phyloP scores from a whole-genome alignment of 805 yeast species.

The Pichia thaimueangensis region DNA sequence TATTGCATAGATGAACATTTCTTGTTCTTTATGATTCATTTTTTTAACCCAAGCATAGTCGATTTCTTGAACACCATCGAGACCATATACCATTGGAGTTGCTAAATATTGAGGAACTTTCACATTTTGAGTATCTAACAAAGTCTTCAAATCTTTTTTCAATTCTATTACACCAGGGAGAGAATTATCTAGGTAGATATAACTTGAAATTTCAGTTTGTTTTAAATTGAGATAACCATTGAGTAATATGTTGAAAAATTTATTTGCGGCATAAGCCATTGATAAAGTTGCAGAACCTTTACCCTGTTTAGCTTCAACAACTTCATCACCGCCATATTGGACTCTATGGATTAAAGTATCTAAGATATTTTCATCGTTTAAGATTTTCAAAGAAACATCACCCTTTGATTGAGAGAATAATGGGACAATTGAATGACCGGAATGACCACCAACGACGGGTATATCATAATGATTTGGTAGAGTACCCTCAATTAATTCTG shows the following conservation, averaged over 20 bases:
- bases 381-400: slow-evolving; percentile 23
- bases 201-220: slow-evolving; percentile 59
- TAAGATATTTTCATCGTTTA: slow-evolving; percentile 31
- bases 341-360: slow-evolving; percentile 73
- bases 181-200: slow-evolving; percentile 45
- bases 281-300: slow-evolving; percentile 91
- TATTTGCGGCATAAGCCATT: slow-evolving; percentile 89
- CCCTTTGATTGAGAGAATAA: slow-evolving; percentile 47
- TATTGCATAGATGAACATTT: slow-evolving; percentile 46
- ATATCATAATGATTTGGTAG: slow-evolving; percentile 50
- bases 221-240: slow-evolving; percentile 30
- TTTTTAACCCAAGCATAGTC: slow-evolving; percentile 46
- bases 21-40: slow-evolving; percentile 46
- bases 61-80: slow-evolving; percentile 50
- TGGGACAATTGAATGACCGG: slow-evolving; percentile 92
- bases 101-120: slow-evolving; percentile 36
- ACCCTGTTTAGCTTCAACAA: slow-evolving; percentile 88
- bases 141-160: slow-evolving; percentile 15
- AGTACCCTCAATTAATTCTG: slow-evolving; percentile 41
- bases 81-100: slow-evolving; percentile 51
- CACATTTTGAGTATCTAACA: slow-evolving; percentile 18
- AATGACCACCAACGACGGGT: slow-evolving; percentile 90
- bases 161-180: slow-evolving; percentile 49
- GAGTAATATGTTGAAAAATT: slow-evolving; percentile 53
- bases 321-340: slow-evolving; percentile 96